Evolutionary conservation across 345 rosid genomes (phyloP).

Genomic region (Pugionium cornutum): DNA sequence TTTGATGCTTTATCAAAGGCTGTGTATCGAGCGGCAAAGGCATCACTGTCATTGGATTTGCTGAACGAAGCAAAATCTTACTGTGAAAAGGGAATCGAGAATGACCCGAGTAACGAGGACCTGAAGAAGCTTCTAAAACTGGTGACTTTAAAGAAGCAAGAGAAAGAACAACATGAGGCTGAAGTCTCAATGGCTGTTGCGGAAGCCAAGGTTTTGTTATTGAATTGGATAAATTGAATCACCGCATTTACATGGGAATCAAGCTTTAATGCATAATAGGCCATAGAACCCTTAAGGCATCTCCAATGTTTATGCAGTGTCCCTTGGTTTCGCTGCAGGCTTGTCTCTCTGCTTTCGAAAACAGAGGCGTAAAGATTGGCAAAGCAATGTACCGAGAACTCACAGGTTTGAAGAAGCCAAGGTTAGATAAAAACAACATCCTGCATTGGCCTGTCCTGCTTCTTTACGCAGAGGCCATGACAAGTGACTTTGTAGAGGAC

Average conservation of each 20-base stretch:
- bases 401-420: constrained; percentile 72
- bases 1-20: constrained; percentile 47
- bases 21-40: constrained; percentile 85
- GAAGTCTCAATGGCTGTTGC: constrained; percentile 57
- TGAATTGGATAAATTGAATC: neutral
- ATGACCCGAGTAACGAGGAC: constrained; percentile 68
- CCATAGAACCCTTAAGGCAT: neutral
- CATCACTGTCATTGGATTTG: constrained; percentile 62
- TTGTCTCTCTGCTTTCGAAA: constrained; percentile 64
- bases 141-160: constrained; percentile 58
- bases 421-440: constrained; percentile 64
- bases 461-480: constrained; percentile 87
- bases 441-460: constrained; percentile 92
- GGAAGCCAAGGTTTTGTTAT: constrained; percentile 68
- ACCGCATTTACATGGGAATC: neutral
- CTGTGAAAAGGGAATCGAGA: constrained; percentile 56
- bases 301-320: neutral
- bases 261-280: neutral
- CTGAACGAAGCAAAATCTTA: constrained; percentile 61
- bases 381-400: constrained; percentile 74
- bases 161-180: constrained; percentile 57
- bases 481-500: constrained; percentile 88
- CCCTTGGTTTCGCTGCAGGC: constrained; percentile 42
- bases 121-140: constrained; percentile 59
- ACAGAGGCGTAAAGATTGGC: constrained; percentile 75